Percentiles rank a stretch among this genome's conserved stretches.
Evolutionary conservation across 306 rosid genomes (phyloP).

Genomic region (Acacia confusa): DNA sequence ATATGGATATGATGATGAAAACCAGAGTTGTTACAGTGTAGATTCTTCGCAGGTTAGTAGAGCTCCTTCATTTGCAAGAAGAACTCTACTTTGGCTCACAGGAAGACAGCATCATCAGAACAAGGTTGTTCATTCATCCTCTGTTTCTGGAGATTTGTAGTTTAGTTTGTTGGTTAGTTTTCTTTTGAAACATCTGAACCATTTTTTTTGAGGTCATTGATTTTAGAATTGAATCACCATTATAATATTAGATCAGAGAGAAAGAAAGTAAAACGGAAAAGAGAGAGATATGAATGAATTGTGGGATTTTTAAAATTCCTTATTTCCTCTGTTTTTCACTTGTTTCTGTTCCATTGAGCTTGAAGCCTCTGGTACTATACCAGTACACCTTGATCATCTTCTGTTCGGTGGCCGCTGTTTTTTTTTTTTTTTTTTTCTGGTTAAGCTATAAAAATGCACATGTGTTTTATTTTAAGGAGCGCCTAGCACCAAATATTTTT

Average conservation of each 20-base stretch:
- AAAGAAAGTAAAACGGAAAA: neutral
- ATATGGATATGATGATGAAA: constrained; percentile 56
- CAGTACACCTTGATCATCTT: neutral
- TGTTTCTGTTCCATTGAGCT: constrained; percentile 32
- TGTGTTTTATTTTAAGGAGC: too few species aligned
- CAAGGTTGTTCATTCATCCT: constrained; percentile 79
- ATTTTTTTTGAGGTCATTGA: constrained; percentile 25
- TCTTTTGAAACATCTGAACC: neutral
- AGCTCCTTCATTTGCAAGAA: constrained; percentile 84
- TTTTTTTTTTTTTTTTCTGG: too few species aligned
- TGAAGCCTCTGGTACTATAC: neutral
- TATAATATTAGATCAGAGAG: constrained; percentile 33
- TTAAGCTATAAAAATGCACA: too few species aligned
- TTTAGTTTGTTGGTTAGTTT: neutral
- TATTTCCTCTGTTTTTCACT: constrained; percentile 21
- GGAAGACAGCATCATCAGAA: constrained; percentile 57
- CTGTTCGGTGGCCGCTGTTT: constrained; percentile 32
- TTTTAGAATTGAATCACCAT: constrained; percentile 2
- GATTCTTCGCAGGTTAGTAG: constrained; percentile 60
- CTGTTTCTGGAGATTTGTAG: constrained; percentile 48
- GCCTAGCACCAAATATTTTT: too few species aligned
- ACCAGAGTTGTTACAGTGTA: constrained; percentile 61
- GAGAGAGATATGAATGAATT: neutral
- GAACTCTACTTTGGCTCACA: constrained; percentile 83
- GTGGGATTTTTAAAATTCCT: constrained; percentile 29